Evolutionary conservation across 306 rosid genomes (phyloP).

Genomic region (Canavalia gladiata): DNA sequence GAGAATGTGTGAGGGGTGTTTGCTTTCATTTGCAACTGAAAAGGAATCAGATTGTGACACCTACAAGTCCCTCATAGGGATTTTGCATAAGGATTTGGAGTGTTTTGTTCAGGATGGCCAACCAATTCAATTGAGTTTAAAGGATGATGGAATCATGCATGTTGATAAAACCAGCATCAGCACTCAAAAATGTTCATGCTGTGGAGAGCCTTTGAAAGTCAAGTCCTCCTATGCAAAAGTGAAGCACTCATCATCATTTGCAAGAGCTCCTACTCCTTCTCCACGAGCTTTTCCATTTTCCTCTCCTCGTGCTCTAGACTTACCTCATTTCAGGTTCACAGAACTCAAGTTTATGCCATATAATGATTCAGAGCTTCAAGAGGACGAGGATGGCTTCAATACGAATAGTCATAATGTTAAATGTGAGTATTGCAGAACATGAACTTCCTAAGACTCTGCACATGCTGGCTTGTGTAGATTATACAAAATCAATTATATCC

Average conservation of each 20-base stretch:
- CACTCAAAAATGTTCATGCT: constrained; percentile 67
- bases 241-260: constrained; percentile 36
- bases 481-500: neutral
- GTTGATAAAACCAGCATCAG: constrained; percentile 43
- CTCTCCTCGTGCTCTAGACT: constrained; percentile 45
- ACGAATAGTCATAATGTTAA: constrained; percentile 8
- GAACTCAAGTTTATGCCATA: constrained; percentile 50
- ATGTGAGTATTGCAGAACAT: constrained; percentile 48
- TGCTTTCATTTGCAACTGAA: constrained; percentile 84
- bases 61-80: constrained; percentile 83
- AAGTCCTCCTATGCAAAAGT: constrained; percentile 55
- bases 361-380: constrained; percentile 32
- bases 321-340: constrained; percentile 57
- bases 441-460: neutral
- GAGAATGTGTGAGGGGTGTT: constrained; percentile 86
- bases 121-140: constrained; percentile 63
- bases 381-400: constrained; percentile 28
- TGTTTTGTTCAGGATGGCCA: constrained; percentile 72
- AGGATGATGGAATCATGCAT: constrained; percentile 56
- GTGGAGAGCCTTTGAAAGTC: constrained; percentile 71
- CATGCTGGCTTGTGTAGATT: constrained; percentile 19
- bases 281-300: constrained; percentile 63
- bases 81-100: constrained; percentile 85
- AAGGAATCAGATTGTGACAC: constrained; percentile 74
- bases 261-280: constrained; percentile 73